These are phyloP conservation scores for Podila horticola DNA, from an alignment of 192 early-diverging fungal species.

Conservation along the genomic window DNA sequence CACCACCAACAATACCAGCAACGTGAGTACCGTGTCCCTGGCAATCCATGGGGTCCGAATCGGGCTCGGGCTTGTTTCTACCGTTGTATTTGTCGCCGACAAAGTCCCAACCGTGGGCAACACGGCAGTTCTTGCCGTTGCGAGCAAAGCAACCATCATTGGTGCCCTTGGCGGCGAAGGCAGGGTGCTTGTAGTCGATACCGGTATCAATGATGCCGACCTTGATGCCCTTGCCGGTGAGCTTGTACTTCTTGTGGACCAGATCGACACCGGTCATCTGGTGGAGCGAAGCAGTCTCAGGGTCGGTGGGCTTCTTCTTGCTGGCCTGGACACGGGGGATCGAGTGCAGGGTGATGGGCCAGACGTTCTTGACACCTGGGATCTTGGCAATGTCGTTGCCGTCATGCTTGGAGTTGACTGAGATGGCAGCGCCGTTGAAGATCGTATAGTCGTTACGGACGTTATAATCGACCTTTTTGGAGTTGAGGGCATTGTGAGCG, in stretches of 20 bases:
- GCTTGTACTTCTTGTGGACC: constrained; percentile 48
- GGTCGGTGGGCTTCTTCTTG: constrained; percentile 20
- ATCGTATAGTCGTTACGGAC: constrained; percentile 57
- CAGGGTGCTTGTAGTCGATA: constrained; percentile 68
- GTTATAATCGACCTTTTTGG: constrained; percentile 31
- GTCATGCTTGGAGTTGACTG: constrained; percentile 38
- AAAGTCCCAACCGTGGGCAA: constrained; percentile 71
- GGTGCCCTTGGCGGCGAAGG: constrained; percentile 60
- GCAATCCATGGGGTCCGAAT: constrained; percentile 68
- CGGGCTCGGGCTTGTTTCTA: constrained; percentile 52
- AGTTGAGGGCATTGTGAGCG: constrained; percentile 19
- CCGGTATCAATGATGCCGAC: constrained; percentile 70
- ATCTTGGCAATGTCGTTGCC: constrained; percentile 30
- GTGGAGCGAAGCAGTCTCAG: constrained; percentile 46
- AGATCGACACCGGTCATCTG: constrained; percentile 55
- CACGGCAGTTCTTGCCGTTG: constrained; percentile 61
- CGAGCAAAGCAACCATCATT: constrained; percentile 65
- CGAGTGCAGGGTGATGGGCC: constrained; percentile 56
- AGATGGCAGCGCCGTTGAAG: constrained; percentile 59
- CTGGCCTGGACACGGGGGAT: constrained; percentile 20
- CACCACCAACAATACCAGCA: constrained; percentile 77
- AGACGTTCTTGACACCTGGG: constrained; percentile 47
- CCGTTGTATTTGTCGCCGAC: constrained; percentile 58
- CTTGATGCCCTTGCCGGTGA: constrained; percentile 54
- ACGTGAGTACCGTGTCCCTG: constrained; percentile 74